phyloP scores from a whole-genome alignment of 202 grass and related monocot genomes.

The Carex arenaria region DNA sequence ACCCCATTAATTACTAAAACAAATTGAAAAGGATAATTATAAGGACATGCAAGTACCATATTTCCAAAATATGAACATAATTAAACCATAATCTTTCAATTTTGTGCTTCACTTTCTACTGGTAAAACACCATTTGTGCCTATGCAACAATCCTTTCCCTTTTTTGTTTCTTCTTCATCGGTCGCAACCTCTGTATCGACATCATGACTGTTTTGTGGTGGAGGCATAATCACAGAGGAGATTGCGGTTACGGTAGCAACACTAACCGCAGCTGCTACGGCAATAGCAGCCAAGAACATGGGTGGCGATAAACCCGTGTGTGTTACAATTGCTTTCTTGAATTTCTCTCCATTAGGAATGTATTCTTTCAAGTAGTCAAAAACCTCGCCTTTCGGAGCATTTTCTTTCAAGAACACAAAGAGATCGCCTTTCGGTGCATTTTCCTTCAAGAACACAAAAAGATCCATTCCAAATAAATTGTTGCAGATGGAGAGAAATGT shows the following conservation, averaged over 20 bases:
- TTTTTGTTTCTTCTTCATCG: neutral
- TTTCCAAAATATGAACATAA: neutral
- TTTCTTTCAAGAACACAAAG: conserved; percentile 11
- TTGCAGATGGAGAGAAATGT: neutral
- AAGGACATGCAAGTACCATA: neutral
- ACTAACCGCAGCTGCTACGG: neutral
- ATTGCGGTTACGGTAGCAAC: neutral
- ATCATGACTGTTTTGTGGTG: neutral
- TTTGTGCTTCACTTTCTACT: conserved; percentile 20
- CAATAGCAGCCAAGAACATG: neutral
- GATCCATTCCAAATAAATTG: neutral
- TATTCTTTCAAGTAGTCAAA: conserved; percentile 3
- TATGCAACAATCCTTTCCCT: neutral
- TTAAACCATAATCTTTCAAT: conserved; percentile 9
- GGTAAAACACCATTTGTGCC: neutral
- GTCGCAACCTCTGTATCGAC: neutral
- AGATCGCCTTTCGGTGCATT: neutral
- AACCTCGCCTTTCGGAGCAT: neutral
- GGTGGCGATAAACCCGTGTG: neutral
- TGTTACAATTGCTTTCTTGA: neutral
- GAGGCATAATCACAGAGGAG: neutral
- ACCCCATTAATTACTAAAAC: neutral
- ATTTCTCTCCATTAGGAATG: conserved; percentile 13
- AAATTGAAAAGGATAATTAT: neutral
- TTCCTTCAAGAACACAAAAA: conserved; percentile 4